These are phyloP conservation scores for Naematelia encephala DNA, from an alignment of 768 basidiomycete genomes.

Conservation along the genomic window DNA sequence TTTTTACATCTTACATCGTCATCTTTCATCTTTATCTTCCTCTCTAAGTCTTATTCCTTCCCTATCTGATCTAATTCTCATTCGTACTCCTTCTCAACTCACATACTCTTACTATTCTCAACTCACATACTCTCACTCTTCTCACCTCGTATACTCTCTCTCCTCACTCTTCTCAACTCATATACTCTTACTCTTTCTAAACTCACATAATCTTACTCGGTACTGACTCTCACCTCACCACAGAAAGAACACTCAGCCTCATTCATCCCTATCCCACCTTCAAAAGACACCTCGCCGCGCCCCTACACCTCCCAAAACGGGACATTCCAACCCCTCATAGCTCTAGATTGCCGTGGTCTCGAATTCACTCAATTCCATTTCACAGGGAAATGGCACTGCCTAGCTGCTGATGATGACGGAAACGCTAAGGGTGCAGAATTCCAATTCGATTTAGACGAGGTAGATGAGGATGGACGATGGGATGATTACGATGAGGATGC, in stretches of 20 bases:
- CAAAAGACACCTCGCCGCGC: constrained; percentile 31
- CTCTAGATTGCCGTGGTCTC: constrained; percentile 48
- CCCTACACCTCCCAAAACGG: constrained; percentile 23
- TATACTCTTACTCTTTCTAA: neutral
- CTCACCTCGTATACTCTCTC: neutral
- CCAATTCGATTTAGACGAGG: constrained; percentile 44
- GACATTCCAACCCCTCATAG: constrained; percentile 33
- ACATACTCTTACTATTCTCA: neutral
- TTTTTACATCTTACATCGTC: neutral
- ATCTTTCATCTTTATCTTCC: neutral
- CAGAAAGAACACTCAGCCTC: constrained; percentile 50
- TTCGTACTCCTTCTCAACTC: too few species aligned
- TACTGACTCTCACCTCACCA: neutral
- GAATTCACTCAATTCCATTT: constrained; percentile 46
- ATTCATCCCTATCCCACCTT: constrained; percentile 31
- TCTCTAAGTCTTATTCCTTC: too few species aligned
- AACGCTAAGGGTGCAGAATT: constrained; percentile 15
- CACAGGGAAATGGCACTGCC: constrained; percentile 30
- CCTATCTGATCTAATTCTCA: too few species aligned
- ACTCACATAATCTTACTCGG: neutral
- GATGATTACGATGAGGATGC: constrained; percentile 51
- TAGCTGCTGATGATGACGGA: constrained; percentile 4
- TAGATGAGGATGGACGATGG: constrained; percentile 43
- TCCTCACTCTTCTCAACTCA: neutral
- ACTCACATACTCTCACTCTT: neutral